Conservation (phyloP, 495 filamentous ascomycete genomes). For the Cercophora newfieldiana region DNA sequence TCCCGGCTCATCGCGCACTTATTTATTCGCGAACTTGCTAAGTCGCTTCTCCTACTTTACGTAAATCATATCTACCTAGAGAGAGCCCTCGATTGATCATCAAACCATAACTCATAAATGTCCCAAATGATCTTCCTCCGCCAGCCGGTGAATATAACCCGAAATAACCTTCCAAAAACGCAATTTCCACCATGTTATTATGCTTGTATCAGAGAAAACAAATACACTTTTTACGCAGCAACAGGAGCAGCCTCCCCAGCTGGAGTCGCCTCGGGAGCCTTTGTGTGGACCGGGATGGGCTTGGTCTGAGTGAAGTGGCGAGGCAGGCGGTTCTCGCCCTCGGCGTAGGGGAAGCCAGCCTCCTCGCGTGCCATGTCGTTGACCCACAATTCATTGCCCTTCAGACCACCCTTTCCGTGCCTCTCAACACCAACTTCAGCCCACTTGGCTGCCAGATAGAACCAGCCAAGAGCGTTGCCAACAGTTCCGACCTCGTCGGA, state of each 20-base stretch:
- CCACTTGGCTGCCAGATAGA: constrained; percentile 70
- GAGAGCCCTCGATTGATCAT: neutral
- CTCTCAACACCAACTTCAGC: constrained; percentile 43
- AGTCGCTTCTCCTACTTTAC: neutral
- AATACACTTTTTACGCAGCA: constrained; percentile 1
- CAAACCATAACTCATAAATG: constrained; percentile 1
- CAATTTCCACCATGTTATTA: constrained; percentile 4
- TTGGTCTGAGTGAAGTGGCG: constrained; percentile 44
- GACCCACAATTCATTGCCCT: constrained; percentile 63
- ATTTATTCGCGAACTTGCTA: too few species aligned
- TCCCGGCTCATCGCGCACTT: too few species aligned
- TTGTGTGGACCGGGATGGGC: constrained; percentile 20
- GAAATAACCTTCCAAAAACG: neutral
- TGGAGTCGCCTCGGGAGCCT: constrained; percentile 15
- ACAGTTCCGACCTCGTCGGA: constrained; percentile 84
- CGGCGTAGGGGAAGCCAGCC: constrained; percentile 57
- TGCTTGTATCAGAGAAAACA: neutral
- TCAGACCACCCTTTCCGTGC: constrained; percentile 39
- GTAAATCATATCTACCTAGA: neutral
- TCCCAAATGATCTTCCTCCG: neutral
- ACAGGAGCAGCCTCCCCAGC: neutral
- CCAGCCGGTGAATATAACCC: neutral
- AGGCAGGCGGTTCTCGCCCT: constrained; percentile 62
- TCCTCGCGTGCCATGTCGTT: constrained; percentile 76
- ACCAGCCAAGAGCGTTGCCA: constrained; percentile 75